These are phyloP conservation scores for Phytopythium sindhum DNA, from an alignment of 352 stramenopile genomes.

Conservation along the genomic window DNA sequence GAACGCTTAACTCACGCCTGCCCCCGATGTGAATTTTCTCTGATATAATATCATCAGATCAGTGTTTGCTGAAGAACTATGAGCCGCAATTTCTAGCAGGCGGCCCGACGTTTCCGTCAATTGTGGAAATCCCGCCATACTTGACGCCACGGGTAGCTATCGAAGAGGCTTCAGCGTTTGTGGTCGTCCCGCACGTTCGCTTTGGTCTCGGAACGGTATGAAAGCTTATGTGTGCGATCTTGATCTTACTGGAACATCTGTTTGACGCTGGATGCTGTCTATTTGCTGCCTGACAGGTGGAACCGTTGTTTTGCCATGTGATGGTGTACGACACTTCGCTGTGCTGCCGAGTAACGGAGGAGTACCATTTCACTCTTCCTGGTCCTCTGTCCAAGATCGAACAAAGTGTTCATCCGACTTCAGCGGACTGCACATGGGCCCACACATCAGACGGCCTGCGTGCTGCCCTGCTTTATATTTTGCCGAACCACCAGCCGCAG, in stretches of 20 bases:
- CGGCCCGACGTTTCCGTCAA: slow-evolving; percentile 45
- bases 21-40: no score
- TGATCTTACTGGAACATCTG: background rate
- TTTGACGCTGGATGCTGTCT: background rate
- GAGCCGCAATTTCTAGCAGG: slow-evolving; percentile 41
- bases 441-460: slow-evolving; percentile 1
- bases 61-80: slow-evolving; percentile 60
- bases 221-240: background rate
- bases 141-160: slow-evolving; percentile 44
- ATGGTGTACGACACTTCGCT: slow-evolving; percentile 60
- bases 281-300: slow-evolving; percentile 30
- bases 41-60: slow-evolving; percentile 10
- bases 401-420: background rate
- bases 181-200: slow-evolving; percentile 36
- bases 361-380: slow-evolving; percentile 57
- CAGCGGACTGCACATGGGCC: background rate
- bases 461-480: slow-evolving; percentile 48
- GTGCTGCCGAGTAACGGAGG: slow-evolving; percentile 53
- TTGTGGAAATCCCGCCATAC: slow-evolving; percentile 31
- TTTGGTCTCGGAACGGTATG: slow-evolving; percentile 54
- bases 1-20: background rate
- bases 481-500: slow-evolving; percentile 44
- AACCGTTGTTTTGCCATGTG: slow-evolving; percentile 56
- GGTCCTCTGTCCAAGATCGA: slow-evolving; percentile 4
- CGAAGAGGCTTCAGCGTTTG: slow-evolving; percentile 44